A percentile compares a stretch with the other conserved stretches of the same genome.
phyloP scores from a whole-genome alignment of 495 filamentous ascomycete species.

The Ramalina intermedia region DNA sequence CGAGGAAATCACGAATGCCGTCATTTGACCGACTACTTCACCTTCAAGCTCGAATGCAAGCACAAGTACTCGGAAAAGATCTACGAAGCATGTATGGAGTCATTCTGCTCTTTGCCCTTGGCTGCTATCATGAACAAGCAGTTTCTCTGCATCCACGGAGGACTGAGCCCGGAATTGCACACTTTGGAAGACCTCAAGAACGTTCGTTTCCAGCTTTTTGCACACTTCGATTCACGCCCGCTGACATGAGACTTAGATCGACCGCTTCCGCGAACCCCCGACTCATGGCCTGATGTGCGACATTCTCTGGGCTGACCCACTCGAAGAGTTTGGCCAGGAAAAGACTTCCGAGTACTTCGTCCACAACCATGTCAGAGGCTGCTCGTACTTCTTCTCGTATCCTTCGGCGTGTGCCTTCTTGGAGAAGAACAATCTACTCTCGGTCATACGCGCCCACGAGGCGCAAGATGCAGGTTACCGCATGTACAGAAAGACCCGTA shows the following conservation, averaged over 20 bases:
- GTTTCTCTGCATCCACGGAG: constrained; percentile 96
- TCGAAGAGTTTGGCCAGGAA: constrained; percentile 99
- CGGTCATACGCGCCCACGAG: constrained; percentile 96
- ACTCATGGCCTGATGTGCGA: constrained; percentile 98
- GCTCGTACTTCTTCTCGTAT: constrained; percentile 99
- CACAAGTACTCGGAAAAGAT: constrained; percentile 96
- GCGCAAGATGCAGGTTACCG: constrained; percentile 96
- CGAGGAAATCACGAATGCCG: constrained; percentile 97
- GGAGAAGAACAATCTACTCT: constrained; percentile 97
- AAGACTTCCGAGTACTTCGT: constrained; percentile 94
- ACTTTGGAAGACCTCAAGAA: constrained; percentile 85
- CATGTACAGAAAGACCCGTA: constrained; percentile 97
- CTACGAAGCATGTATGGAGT: constrained; percentile 96
- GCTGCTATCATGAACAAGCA: constrained; percentile 99
- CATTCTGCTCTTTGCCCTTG: constrained; percentile 86
- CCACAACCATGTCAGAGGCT: constrained; percentile 95
- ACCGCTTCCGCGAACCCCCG: constrained; percentile 92
- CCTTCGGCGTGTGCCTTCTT: constrained; percentile 95
- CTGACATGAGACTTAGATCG: constrained; percentile 46
- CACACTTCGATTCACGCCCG: neutral
- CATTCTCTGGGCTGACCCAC: constrained; percentile 94
- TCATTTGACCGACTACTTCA: constrained; percentile 98
- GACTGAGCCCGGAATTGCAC: constrained; percentile 87
- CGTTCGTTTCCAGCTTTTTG: constrained; percentile 32
- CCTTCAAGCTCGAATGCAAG: constrained; percentile 98